Conservation (phyloP, 108 stramenopile species). For the Poteriospumella lacustris region DNA sequence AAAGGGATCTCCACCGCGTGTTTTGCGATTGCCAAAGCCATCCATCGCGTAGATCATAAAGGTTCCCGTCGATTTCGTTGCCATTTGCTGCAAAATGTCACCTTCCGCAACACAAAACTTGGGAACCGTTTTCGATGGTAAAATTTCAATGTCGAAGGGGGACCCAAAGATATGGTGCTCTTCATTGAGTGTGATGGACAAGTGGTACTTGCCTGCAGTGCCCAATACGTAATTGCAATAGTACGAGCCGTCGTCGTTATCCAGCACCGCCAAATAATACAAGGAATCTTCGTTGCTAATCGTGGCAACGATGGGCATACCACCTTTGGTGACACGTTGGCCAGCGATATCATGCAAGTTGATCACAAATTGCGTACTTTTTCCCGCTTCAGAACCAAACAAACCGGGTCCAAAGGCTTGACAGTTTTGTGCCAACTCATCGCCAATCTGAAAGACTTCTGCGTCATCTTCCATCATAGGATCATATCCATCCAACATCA, state of each 20-base stretch:
- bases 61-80: neutral
- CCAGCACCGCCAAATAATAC: conserved; percentile 1
- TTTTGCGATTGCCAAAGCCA: conserved; percentile 1
- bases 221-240: neutral
- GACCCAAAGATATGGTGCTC: conserved; percentile 26
- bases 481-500: conserved; percentile 26
- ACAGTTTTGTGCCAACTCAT: conserved; percentile 21
- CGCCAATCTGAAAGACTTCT: neutral
- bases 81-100: neutral
- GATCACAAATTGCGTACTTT: neutral
- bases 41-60: conserved; percentile 11
- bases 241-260: conserved; percentile 4
- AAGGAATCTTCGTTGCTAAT: neutral
- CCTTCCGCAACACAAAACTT: neutral
- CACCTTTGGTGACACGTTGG: neutral
- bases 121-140: neutral
- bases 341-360: neutral
- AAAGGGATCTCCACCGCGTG: conserved; percentile 23
- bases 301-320: conserved; percentile 8
- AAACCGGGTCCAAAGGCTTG: conserved; percentile 13
- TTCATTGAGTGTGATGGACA: neutral
- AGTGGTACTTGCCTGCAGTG: neutral
- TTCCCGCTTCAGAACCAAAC: conserved; percentile 18
- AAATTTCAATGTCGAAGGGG: conserved; percentile 18
- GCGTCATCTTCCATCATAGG: conserved; percentile 1